A percentile compares a stretch with the other conserved stretches of the same genome.
Evolutionary conservation across 495 filamentous ascomycete species (phyloP).

Genomic region (Cenococcum geophilum): DNA sequence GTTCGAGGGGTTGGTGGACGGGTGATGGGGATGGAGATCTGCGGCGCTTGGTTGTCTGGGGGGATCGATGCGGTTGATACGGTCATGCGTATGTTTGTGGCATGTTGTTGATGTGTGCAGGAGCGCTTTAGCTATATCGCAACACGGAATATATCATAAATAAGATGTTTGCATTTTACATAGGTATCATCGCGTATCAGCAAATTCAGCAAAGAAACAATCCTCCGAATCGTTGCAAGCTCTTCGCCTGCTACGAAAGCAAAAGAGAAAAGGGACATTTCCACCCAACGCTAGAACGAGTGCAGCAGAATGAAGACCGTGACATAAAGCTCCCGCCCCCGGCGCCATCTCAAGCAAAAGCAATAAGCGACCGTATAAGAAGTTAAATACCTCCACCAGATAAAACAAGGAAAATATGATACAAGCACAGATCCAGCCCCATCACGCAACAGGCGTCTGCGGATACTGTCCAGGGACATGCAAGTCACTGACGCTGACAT

Average conservation of each 20-base stretch:
- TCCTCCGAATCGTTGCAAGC: no score
- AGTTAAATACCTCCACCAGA: neutral
- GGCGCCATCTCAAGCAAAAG: neutral
- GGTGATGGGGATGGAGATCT: neutral
- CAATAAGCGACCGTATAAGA: neutral
- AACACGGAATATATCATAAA: no score
- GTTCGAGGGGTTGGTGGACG: slow-evolving; percentile 53
- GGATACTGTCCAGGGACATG: slow-evolving; percentile 40
- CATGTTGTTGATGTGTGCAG: no score
- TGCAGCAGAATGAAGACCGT: neutral
- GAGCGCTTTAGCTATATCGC: no score
- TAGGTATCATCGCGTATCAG: no score
- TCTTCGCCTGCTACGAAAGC: no score
- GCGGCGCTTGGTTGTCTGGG: neutral
- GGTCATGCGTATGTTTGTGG: no score
- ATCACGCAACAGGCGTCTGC: slow-evolving; percentile 2
- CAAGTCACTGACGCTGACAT: slow-evolving; percentile 35
- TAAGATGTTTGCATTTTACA: no score
- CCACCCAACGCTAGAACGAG: slow-evolving; percentile 12
- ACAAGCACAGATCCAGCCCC: neutral
- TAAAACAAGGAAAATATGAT: neutral
- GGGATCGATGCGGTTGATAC: no score
- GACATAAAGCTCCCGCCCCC: neutral
- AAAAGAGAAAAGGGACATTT: neutral
- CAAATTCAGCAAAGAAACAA: no score